Conservation (phyloP, 306 rosid species). For the Vicia villosa region DNA sequence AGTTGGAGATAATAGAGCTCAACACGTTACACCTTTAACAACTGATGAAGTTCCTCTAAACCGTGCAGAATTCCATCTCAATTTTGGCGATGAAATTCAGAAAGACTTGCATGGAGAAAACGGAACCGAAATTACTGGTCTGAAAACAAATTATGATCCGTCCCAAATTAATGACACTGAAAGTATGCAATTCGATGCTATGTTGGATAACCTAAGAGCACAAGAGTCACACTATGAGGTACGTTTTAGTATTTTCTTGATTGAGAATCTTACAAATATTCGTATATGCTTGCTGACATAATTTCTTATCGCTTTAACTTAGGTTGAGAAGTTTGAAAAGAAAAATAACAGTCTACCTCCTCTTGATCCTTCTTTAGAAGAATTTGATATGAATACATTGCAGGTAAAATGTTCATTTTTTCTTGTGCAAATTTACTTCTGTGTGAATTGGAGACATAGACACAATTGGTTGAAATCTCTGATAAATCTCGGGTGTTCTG, state of each 20-base stretch:
- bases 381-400: conserved; percentile 64
- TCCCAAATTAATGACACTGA: conserved; percentile 56
- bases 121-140: conserved; percentile 38
- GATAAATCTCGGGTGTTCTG: too few relatives aligned
- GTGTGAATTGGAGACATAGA: too few relatives aligned
- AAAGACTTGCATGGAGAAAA: conserved; percentile 47
- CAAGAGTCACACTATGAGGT: conserved; percentile 66
- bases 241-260: conserved; percentile 11
- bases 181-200: conserved; percentile 68
- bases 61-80: conserved; percentile 52
- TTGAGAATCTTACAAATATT: conserved; percentile 30
- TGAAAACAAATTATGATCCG: conserved; percentile 50
- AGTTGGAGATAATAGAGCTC: conserved; percentile 49
- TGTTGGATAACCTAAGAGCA: conserved; percentile 49
- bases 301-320: conserved; percentile 31
- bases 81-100: conserved; percentile 53
- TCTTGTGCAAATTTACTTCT: neutral
- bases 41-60: conserved; percentile 52
- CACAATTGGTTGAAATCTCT: too few relatives aligned
- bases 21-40: conserved; percentile 57
- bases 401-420: conserved; percentile 57
- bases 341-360: conserved; percentile 55
- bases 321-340: conserved; percentile 63
- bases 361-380: conserved; percentile 57
- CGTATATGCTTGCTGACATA: conserved; percentile 32